These are phyloP conservation scores for Asterophora lycoperdoides DNA, from an alignment of 768 basidiomycete species.

Conservation along the genomic window DNA sequence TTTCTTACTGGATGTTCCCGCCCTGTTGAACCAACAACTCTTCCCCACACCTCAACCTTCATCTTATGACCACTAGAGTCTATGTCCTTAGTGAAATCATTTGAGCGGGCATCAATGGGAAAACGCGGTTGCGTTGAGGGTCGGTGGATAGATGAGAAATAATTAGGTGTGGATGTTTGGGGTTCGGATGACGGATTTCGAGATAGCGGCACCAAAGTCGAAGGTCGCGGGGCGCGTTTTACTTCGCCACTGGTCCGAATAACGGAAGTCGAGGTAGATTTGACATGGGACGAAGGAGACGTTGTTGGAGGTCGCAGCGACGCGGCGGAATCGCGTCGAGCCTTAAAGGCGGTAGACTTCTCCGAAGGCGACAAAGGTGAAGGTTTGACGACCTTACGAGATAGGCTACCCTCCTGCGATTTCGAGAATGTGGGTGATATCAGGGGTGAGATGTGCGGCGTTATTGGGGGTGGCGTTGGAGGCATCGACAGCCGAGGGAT, in stretches of 20 bases:
- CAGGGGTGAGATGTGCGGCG: constrained; percentile 4
- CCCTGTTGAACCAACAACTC: constrained; percentile 30
- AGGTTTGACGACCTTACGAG: constrained; percentile 16
- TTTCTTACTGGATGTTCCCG: constrained; percentile 36
- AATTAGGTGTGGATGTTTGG: constrained; percentile 47
- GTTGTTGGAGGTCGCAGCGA: constrained; percentile 14
- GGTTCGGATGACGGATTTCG: constrained; percentile 22
- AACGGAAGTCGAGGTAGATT: constrained; percentile 24
- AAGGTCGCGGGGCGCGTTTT: constrained; percentile 9
- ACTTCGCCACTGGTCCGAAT: constrained; percentile 20
- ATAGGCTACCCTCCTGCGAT: constrained; percentile 9
- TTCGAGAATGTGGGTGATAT: constrained; percentile 10
- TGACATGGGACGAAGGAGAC: constrained; percentile 16
- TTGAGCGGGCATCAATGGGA: constrained; percentile 46
- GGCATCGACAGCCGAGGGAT: constrained; percentile 26
- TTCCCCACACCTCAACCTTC: constrained; percentile 59
- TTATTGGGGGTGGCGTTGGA: not conserved
- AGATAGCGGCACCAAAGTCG: constrained; percentile 8
- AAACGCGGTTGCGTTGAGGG: constrained; percentile 86
- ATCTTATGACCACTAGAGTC: constrained; percentile 50
- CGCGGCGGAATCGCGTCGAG: constrained; percentile 20
- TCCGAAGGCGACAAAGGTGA: constrained; percentile 21
- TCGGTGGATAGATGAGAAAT: constrained; percentile 72
- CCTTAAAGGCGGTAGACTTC: constrained; percentile 9
- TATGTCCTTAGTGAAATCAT: constrained; percentile 47